Evolutionary conservation across 768 basidiomycete genomes (phyloP), one percentile per base, ranked within the genome.

Genomic region (Neoboletus magnificus): DNA sequence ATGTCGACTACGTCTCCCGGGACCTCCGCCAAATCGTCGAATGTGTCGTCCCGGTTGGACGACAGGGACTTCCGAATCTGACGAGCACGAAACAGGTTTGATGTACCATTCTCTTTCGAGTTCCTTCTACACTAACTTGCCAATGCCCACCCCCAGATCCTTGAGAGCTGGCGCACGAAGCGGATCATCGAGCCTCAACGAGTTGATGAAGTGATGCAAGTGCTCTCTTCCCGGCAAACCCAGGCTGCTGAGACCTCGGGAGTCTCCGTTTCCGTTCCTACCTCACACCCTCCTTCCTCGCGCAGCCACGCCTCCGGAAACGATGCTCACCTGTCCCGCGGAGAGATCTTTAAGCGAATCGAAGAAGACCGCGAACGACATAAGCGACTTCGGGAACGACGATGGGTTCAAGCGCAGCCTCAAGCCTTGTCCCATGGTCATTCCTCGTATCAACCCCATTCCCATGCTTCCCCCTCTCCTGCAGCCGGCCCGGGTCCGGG

Each of bases 361-460:
- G 92, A 96, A 69, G 92, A 94, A 63, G 93, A 96, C 67, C 79
- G 93, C 5, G 93, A 96, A 65, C 82, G 93, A 57, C 93, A 95
- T 65, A 95, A 95, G 73, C 85, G 93, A 13, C 77, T 96, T 3
- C 84, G 93, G 44, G 93, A 96, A 69, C 83, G 90, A 36, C 83
- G 93, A 42, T 96, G 93, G 93, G 89, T 91, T n/a, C 89, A 91
- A 65, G 85, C 87, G 2, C 76, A 85, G 10, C 78, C 83, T 5
- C 84, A 83, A 57, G 43, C n/a, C 15, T 4, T 15, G 20, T 16
- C 47, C 33, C 22, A 41, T 22, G 39, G 4, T 9, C 49, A 25
- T 35, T 22, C 45, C 2, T 32, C 20, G 30, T 20, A 32, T 30
- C 29, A 46, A 5, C 25, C 37, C 13, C 65, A 54, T 9, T 10